Base-by-base conservation (phyloP, 1,284 basidiomycete species). In the Leccinum pseudoinsigne region DNA sequence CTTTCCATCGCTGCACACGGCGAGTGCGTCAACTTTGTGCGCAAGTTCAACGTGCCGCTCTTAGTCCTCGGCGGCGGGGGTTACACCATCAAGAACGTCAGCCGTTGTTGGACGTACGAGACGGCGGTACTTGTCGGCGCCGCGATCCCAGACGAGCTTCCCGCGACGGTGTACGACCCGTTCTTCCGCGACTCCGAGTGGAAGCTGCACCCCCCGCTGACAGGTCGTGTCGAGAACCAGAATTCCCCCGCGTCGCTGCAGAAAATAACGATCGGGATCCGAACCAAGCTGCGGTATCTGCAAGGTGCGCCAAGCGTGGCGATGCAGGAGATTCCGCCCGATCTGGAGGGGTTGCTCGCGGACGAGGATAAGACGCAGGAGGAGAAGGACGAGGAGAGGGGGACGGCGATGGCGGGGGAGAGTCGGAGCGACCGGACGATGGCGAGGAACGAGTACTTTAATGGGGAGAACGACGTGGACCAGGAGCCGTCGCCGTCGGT, bases 51-150 rank as follows among this genome's bases (percentile, higher is more conserved):
- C 64, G 85, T 98, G 0, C 97, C 97, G 0, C 80, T 98, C 5
- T 82, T 99, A 16, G 92, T 97, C 7, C 77, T 99, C 2, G 97
- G 97, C 18, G 97, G 97, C 1, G 97, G 97, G 1, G 97, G 97
- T 0, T 99, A 99, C 75, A 96, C 93, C 2, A 93, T 95, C 71
- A 93, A 94, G 74, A 97, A 97, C 70, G 97, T 99, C 61, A 93
- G 93, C 53, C 86, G 97, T n/a, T 98, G 97, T 74, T 99, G 97
- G 97, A 92, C 97, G 10, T 98, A 98, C 80, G 97, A 99, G 77
- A 99, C 97, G 0, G 90, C 94, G 5, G 92, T 99, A 0, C 84
- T 96, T n/a, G 89, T 96, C 28, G 93, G 94, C 16, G 87, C 90
- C 1, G 80, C 85, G 16, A 86, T 99, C 12, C 89, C 95, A 0